phyloP scores from a whole-genome alignment of 106 monocot species.

The Dioscorea alata region DNA sequence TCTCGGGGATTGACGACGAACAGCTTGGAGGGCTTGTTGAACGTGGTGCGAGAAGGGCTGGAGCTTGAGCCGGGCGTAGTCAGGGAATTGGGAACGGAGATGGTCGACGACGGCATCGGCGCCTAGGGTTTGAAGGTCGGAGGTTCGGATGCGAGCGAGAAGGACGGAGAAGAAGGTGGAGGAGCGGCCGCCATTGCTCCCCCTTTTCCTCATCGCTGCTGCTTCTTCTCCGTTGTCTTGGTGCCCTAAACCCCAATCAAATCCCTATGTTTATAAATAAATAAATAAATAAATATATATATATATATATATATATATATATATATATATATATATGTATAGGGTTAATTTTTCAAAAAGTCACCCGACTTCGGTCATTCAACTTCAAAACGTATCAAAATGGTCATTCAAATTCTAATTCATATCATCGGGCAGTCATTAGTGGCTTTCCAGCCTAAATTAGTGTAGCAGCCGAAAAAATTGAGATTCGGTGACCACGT shows the following conservation, averaged over 20 bases:
- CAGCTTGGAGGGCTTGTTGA: slow-evolving; percentile 13
- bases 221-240: background rate
- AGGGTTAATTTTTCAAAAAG: no score
- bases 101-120: slow-evolving; percentile 17
- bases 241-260: background rate
- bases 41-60: slow-evolving; percentile 40
- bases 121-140: slow-evolving; percentile 8
- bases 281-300: background rate
- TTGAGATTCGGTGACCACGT: no score
- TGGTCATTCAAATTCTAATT: no score
- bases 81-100: slow-evolving; percentile 40
- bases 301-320: slow-evolving; percentile 4
- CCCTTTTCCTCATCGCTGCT: slow-evolving; percentile 25
- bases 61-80: slow-evolving; percentile 43
- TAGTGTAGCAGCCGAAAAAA: no score
- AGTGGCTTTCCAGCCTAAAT: no score
- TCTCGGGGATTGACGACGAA: slow-evolving; percentile 5
- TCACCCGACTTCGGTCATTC: no score
- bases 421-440: no score
- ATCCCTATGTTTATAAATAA: background rate
- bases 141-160: slow-evolving; percentile 27
- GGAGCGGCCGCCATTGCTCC: slow-evolving; percentile 13
- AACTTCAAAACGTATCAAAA: no score
- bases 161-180: slow-evolving; percentile 17
- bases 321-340: background rate